Conservation (phyloP, 2,329 filamentous ascomycete genomes). For the Echinosphaeria canescens region DNA sequence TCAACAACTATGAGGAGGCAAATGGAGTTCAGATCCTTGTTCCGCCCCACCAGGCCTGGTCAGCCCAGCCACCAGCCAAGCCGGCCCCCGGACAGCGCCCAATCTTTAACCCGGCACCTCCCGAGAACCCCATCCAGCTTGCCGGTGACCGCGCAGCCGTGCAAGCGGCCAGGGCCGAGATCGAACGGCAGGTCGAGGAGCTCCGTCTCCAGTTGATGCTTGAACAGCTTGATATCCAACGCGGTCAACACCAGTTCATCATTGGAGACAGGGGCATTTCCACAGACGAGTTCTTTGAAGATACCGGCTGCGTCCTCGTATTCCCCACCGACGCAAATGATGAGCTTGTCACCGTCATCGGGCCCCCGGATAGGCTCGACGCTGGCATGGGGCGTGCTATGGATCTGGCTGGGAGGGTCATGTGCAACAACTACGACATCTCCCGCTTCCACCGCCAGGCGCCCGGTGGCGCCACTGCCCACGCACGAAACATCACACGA, state of each 20-base stretch:
- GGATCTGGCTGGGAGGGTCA: constrained; percentile 74
- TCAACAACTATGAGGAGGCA: constrained; percentile 46
- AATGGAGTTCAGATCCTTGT: constrained; percentile 66
- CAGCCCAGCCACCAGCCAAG: constrained; percentile 41
- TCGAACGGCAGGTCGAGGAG: constrained; percentile 59
- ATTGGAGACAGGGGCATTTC: constrained; percentile 65
- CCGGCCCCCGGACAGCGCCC: constrained; percentile 41
- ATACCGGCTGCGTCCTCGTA: constrained; percentile 81
- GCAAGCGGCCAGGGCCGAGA: constrained; percentile 55
- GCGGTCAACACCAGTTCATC: constrained; percentile 85
- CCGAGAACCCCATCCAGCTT: constrained; percentile 61
- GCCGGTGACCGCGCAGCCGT: constrained; percentile 71
- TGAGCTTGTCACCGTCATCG: constrained; percentile 69
- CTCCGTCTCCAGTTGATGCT: constrained; percentile 56
- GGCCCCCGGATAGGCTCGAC: constrained; percentile 52
- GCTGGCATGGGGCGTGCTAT: constrained; percentile 65
- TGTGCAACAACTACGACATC: constrained; percentile 65
- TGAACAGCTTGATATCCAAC: constrained; percentile 63
- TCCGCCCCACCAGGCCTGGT: constrained; percentile 61
- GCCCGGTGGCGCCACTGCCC: constrained; percentile 47
- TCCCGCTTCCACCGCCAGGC: constrained; percentile 58
- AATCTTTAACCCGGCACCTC: constrained; percentile 46
- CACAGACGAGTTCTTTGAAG: constrained; percentile 66
- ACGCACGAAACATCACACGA: constrained; percentile 70
- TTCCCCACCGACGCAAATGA: constrained; percentile 60